phyloP scores from a whole-genome alignment of 768 basidiomycete species.

The Mycena filopes region DNA sequence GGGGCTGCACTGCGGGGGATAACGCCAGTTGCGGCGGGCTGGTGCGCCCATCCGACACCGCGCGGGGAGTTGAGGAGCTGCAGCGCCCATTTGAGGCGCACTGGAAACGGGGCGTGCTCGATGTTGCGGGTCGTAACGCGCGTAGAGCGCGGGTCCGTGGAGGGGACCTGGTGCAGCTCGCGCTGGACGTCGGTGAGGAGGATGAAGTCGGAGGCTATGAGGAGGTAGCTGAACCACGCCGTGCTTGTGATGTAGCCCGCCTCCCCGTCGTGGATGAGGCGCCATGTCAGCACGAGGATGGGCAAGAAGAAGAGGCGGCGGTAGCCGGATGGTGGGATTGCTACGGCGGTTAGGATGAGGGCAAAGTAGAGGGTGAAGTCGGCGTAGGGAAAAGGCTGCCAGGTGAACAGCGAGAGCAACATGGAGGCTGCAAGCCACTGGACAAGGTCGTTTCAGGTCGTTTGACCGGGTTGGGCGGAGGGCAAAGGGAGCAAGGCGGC shows the following conservation, averaged over 20 bases:
- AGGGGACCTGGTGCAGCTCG: slow-evolving; percentile 7
- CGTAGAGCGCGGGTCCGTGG: neutral
- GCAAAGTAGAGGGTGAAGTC: slow-evolving; percentile 16
- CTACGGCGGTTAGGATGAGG: slow-evolving; percentile 4
- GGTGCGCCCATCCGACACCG: slow-evolving; percentile 26
- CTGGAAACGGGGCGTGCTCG: slow-evolving; percentile 5
- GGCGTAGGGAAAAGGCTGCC: slow-evolving; percentile 20
- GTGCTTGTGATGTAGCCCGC: slow-evolving; percentile 20
- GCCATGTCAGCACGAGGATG: slow-evolving; percentile 19
- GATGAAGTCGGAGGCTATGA: slow-evolving; percentile 25
- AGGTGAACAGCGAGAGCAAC: slow-evolving; percentile 1
- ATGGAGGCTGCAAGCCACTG: slow-evolving; percentile 8
- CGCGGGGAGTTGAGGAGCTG: slow-evolving; percentile 11
- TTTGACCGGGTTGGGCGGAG: neutral
- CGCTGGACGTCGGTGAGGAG: slow-evolving; percentile 31
- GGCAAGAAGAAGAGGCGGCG: slow-evolving; percentile 24
- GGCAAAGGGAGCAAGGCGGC: neutral
- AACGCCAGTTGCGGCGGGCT: neutral
- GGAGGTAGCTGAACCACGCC: slow-evolving; percentile 17
- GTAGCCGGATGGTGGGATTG: neutral
- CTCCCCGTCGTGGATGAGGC: slow-evolving; percentile 13
- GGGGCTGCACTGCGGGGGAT: neutral
- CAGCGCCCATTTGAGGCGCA: slow-evolving; percentile 21
- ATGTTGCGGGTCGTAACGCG: neutral
- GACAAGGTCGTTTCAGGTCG: no score